Evolutionary conservation across 352 stramenopile species (phyloP), one percentile per base, ranked within the genome.

Genomic region (Phytophthora meadii): DNA sequence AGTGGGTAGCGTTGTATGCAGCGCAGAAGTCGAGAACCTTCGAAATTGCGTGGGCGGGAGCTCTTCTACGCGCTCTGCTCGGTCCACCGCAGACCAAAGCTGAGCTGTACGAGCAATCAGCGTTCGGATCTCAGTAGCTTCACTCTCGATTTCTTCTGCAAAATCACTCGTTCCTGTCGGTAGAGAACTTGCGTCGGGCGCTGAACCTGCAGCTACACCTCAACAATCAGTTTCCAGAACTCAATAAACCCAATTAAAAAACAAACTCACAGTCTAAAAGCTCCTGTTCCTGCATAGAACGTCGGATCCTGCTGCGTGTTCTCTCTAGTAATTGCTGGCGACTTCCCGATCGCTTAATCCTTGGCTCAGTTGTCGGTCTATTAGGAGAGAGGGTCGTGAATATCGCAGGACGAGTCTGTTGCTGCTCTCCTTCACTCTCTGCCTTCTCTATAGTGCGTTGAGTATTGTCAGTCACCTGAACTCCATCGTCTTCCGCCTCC

Each of bases 21-120:
- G 44, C 6, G 54, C 44, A 36, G 47, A 59, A 39, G 48, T 7
- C 9, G 63, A 54, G 30, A 42, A 40, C 22, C 48, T 46, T 5
- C 54, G 68, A 32, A 49, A 22, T 8, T 44, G 42, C 15, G 28
- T 28, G 12, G 25, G 8, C 5, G 19, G 11, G 7, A 52, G 37
- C 1, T 58, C 57, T 34, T 73, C 56, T 14, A 37, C 15, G 4
- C 41, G 65, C 39, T 67, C 66, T 14, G 47, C 61, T 41, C 36
- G 56, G 17, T 78, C 60, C 19, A 76, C 72, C 27, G 63, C 65
- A 15, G 69, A 71, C 72, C 72, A 81, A 15, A 81, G 50, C 25
- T 70, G 61, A 0, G 72, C 61, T 3, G 72, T 77, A 14, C 65
- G 56, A 53, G 69, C 69, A 42, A 76, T 81, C 22, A 81, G 42